phyloP scores from a whole-genome alignment of 73 alveolate genomes.

The Paramecium octaurelia region DNA sequence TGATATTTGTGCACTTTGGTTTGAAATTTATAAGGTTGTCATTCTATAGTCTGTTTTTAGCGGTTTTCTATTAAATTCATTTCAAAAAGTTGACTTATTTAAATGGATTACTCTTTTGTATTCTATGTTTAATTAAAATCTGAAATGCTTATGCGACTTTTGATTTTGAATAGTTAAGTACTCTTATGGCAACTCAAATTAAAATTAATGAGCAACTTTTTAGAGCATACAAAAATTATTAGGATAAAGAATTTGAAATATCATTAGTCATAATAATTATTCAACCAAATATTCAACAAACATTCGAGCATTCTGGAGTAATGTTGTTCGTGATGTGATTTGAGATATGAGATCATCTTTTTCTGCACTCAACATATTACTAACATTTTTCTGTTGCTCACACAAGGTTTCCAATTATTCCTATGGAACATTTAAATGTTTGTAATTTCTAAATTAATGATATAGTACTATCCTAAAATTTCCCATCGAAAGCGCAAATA shows the following conservation, averaged over 20 bases:
- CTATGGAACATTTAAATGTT: not conserved
- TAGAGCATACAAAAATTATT: not conserved
- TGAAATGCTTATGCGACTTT: not conserved
- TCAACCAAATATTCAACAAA: constrained; percentile 29
- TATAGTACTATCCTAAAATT: not conserved
- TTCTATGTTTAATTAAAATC: not conserved
- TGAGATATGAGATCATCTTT: not conserved
- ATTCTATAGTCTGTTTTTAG: not conserved
- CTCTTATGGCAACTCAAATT: not conserved
- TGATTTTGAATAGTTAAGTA: not conserved
- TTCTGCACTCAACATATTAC: not conserved
- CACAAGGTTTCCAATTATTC: constrained; percentile 2
- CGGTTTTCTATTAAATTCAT: not conserved
- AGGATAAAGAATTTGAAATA: not conserved
- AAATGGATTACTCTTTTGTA: not conserved
- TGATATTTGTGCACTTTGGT: not conserved
- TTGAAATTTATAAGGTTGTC: not conserved
- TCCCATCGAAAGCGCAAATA: constrained; percentile 13
- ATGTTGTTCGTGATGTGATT: not conserved
- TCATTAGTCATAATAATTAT: not conserved
- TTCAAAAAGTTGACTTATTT: not conserved
- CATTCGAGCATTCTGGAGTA: not conserved
- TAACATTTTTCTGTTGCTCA: not conserved
- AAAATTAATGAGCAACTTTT: not conserved
- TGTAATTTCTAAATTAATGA: constrained; percentile 2